Conservation (phyloP, 257 asterid species). For the Solanum arcanum region DNA sequence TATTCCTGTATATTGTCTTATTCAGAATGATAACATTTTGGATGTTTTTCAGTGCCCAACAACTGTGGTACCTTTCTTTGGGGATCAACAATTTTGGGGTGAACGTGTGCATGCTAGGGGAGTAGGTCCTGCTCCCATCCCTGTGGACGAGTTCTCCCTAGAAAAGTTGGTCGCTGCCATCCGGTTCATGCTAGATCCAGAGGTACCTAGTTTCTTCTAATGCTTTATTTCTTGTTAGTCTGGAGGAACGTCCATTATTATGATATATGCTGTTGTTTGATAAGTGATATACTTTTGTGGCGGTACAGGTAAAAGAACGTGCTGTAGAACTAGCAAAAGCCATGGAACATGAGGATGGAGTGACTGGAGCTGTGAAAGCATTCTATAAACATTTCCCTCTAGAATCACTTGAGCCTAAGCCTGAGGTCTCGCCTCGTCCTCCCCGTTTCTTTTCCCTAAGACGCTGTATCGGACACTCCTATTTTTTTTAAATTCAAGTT, state of each 20-base stretch:
- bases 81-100: conserved; percentile 95
- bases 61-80: conserved; percentile 85
- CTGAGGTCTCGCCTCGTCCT: conserved; percentile 13
- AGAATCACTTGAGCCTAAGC: conserved; percentile 10
- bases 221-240: neutral
- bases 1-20: neutral
- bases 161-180: conserved; percentile 76
- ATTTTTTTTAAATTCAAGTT: neutral
- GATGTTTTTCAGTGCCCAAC: conserved; percentile 59
- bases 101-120: conserved; percentile 77
- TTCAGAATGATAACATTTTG: neutral
- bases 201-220: conserved; percentile 18
- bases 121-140: conserved; percentile 88
- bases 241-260: neutral
- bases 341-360: conserved; percentile 89
- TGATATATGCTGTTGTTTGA: neutral
- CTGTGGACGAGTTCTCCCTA: conserved; percentile 68
- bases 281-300: neutral
- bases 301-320: conserved; percentile 48
- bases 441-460: conserved; percentile 19
- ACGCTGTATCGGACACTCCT: conserved; percentile 21
- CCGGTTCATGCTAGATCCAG: conserved; percentile 58
- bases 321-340: conserved; percentile 68
- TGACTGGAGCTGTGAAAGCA: conserved; percentile 68
- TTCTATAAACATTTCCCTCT: conserved; percentile 57